phyloP scores from a whole-genome alignment of 768 basidiomycete species.

The Boletus huronensis region DNA sequence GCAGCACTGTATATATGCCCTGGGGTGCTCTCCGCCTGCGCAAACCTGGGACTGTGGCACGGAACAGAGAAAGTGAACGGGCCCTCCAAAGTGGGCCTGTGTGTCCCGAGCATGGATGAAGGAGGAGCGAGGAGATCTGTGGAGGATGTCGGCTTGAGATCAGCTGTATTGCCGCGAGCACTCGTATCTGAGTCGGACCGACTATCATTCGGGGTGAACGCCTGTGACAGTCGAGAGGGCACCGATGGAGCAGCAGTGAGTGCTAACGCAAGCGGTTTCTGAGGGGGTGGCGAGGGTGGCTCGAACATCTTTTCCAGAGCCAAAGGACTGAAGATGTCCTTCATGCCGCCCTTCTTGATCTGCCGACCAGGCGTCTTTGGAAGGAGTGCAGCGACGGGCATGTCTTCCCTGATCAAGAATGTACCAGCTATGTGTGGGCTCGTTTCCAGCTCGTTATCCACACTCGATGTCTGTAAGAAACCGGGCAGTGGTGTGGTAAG shows the following conservation, averaged over 20 bases:
- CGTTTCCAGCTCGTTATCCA: slow-evolving; percentile 31
- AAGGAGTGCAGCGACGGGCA: slow-evolving; percentile 50
- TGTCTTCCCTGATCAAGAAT: slow-evolving; percentile 71
- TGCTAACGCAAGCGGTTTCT: slow-evolving; percentile 17
- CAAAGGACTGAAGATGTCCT: slow-evolving; percentile 85
- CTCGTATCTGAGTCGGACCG: slow-evolving; percentile 24
- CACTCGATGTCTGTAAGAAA: slow-evolving; percentile 41
- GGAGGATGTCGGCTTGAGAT: slow-evolving; percentile 11
- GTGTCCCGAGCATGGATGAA: slow-evolving; percentile 34
- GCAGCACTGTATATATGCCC: slow-evolving; percentile 15
- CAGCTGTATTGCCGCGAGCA: slow-evolving; percentile 9
- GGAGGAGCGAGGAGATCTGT: slow-evolving; percentile 5
- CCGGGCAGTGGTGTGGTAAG: slow-evolving; percentile 55
- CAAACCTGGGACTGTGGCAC: slow-evolving; percentile 35
- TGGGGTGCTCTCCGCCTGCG: slow-evolving; percentile 66
- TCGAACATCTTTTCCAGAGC: slow-evolving; percentile 91
- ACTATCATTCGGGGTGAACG: slow-evolving; percentile 31
- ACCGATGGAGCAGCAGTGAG: slow-evolving; percentile 29
- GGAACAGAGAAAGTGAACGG: slow-evolving; percentile 78
- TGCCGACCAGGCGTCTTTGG: slow-evolving; percentile 63
- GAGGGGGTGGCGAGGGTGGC: slow-evolving; percentile 76
- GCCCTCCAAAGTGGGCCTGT: slow-evolving; percentile 48
- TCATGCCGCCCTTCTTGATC: slow-evolving; percentile 55
- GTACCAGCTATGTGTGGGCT: slow-evolving; percentile 52
- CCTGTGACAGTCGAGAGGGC: slow-evolving; percentile 38